Base-by-base conservation (phyloP, 1,284 basidiomycete genomes). In the Ceratobasidium sp. region DNA sequence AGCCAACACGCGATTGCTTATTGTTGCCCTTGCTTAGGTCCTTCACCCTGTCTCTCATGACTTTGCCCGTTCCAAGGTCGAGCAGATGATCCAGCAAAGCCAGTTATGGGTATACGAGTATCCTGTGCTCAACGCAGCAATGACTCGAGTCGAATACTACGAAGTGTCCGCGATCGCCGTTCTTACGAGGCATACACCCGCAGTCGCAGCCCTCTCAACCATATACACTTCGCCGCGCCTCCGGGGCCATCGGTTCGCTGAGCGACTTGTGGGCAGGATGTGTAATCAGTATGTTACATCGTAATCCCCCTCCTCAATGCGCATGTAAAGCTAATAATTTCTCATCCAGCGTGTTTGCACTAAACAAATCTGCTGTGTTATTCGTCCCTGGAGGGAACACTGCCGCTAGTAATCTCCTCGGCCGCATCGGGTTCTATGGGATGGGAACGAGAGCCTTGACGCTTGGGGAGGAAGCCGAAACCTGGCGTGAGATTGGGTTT, bases 401-500 rank as follows among this genome's bases (percentile, higher is more conserved):
- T 20, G 61, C 73, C 33, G 73, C 73, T 26, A 23, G 73, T 5
- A 75, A 65, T n/a, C n/a, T 75, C 12, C 61, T 75, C 50, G 73
- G 73, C 20, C 73, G 73, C 3, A 65, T 75, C 50, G 73, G 73
- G 9, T 75, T 75, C n/a, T 75, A 75, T 28, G 73, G 73, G 12
- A 75, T 75, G 73, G 73, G 73, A 6, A 20, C 50, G 9, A 28
- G 73, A 26, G 73, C 73, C 23, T 3, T 23, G 42, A 44, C 44
- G 10, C 50, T 75, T 4, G 73, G 73, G 7, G 73, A 75, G 42
- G 48, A 20, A 23, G 73, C 73, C 12, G 73, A 75, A 33, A 75
- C 61, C 20, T 75, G 73, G 73, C 59, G 73, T 12, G 73, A 75
- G 28, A 65, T 75, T 46, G 73, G 73, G 13, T 75, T 75, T 65